phyloP scores from a whole-genome alignment of 352 stramenopile genomes.

The Blastocystis hominis region DNA sequence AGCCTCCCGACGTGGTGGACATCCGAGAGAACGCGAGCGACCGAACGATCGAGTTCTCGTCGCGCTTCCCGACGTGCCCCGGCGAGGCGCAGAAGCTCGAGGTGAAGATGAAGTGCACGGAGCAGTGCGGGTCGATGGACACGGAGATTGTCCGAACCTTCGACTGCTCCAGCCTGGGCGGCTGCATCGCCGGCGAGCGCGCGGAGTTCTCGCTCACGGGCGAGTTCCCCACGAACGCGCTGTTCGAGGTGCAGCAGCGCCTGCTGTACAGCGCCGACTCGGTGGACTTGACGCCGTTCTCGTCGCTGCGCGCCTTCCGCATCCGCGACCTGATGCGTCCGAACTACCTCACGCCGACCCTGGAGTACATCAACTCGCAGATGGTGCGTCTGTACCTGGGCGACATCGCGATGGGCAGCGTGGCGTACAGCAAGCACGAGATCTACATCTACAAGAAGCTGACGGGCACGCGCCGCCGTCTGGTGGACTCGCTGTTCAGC shows the following conservation, averaged over 20 bases:
- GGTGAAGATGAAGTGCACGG: neutral
- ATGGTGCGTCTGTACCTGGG: constrained; percentile 31
- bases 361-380: constrained; percentile 26
- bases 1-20: neutral
- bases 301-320: neutral
- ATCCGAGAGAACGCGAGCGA: neutral
- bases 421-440: neutral
- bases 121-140: neutral
- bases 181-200: neutral
- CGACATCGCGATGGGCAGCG: neutral
- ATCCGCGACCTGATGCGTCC: neutral
- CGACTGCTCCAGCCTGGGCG: neutral
- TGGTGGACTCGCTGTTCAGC: constrained; percentile 43
- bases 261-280: neutral
- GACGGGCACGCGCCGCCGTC: constrained; percentile 1
- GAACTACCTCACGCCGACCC: neutral
- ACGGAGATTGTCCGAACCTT: neutral
- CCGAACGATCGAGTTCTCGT: neutral
- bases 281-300: neutral
- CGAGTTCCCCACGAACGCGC: neutral
- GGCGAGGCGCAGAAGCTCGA: neutral
- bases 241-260: constrained; percentile 21
- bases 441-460: constrained; percentile 50
- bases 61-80: neutral
- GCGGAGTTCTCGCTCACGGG: neutral